Percentiles rank a stretch among this genome's conserved stretches.
Conservation (phyloP, 345 rosid genomes). For the Melastoma malabathricum region DNA sequence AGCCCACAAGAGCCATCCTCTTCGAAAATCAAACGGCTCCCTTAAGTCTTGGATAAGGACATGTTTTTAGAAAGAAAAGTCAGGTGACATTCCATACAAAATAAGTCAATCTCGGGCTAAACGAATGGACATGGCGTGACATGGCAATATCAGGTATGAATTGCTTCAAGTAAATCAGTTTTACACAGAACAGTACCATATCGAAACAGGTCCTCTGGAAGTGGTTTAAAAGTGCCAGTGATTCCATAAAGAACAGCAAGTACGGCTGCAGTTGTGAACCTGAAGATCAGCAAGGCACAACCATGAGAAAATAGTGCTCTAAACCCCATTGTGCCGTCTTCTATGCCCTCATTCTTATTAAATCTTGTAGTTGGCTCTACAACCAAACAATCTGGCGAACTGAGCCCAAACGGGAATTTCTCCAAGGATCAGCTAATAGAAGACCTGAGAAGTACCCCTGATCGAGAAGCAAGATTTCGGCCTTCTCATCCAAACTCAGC, state of each 20-base stretch:
- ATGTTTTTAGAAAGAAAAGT: too few relatives aligned
- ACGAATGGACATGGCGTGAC: background rate
- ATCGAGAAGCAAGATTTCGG: conserved; percentile 61
- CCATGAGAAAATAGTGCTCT: conserved; percentile 6
- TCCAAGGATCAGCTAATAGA: background rate
- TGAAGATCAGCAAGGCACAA: conserved; percentile 21
- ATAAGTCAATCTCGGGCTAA: background rate
- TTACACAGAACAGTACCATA: conserved; percentile 38
- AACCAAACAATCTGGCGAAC: too few relatives aligned
- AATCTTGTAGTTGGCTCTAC: too few relatives aligned
- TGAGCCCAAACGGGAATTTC: background rate
- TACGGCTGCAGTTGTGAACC: conserved; percentile 61
- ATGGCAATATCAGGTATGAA: too few relatives aligned
- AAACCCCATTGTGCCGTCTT: background rate
- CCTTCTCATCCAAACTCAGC: conserved; percentile 72
- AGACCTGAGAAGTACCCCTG: conserved; percentile 38
- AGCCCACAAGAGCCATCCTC: conserved; percentile 67
- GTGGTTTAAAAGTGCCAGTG: conserved; percentile 59
- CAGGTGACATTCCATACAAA: background rate
- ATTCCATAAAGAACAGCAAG: conserved; percentile 61
- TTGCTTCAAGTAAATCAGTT: background rate
- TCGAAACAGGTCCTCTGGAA: conserved; percentile 66
- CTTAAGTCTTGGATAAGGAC: conserved; percentile 37
- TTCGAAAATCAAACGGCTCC: conserved; percentile 48
- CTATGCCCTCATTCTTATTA: too few relatives aligned